phyloP scores from a whole-genome alignment of 805 yeast genomes.

The Saccharomycodes ludwigii region DNA sequence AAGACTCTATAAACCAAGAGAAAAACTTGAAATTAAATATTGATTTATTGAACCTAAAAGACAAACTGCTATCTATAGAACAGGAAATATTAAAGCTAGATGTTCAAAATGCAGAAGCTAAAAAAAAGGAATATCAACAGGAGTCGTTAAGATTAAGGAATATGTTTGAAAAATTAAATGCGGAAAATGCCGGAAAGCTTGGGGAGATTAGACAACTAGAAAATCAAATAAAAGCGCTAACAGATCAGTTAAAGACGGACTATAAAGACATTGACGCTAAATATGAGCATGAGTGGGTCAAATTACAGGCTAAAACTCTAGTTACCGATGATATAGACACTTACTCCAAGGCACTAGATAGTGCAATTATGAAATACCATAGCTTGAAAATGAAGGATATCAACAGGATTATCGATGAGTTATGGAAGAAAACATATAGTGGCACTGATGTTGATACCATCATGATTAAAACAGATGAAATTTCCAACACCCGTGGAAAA shows the following conservation, averaged over 20 bases:
- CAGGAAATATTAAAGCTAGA: slow-evolving; percentile 34
- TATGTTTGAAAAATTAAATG: slow-evolving; percentile 40
- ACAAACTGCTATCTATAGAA: slow-evolving; percentile 27
- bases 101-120: slow-evolving; percentile 43
- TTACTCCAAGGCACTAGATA: slow-evolving; percentile 77
- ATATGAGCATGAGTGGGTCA: slow-evolving; percentile 61
- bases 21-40: slow-evolving; percentile 54
- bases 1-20: slow-evolving; percentile 49
- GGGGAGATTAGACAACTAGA: slow-evolving; percentile 83
- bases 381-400: slow-evolving; percentile 85
- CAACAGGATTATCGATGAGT: slow-evolving; percentile 73
- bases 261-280: slow-evolving; percentile 51
- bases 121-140: slow-evolving; percentile 48
- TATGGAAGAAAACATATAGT: slow-evolving; percentile 88
- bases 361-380: slow-evolving; percentile 89
- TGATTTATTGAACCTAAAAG: slow-evolving; percentile 36
- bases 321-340: slow-evolving; percentile 73
- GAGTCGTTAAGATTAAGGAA: slow-evolving; percentile 39
- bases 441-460: slow-evolving; percentile 94
- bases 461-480: slow-evolving; percentile 69
- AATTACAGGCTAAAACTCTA: slow-evolving; percentile 60
- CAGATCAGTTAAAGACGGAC: slow-evolving; percentile 54
- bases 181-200: slow-evolving; percentile 57
- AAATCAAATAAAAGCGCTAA: slow-evolving; percentile 48
- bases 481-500: slow-evolving; percentile 32